Evolutionary conservation across 129 eudicot genomes (phyloP).

Genomic region (Lactuca sativa): DNA sequence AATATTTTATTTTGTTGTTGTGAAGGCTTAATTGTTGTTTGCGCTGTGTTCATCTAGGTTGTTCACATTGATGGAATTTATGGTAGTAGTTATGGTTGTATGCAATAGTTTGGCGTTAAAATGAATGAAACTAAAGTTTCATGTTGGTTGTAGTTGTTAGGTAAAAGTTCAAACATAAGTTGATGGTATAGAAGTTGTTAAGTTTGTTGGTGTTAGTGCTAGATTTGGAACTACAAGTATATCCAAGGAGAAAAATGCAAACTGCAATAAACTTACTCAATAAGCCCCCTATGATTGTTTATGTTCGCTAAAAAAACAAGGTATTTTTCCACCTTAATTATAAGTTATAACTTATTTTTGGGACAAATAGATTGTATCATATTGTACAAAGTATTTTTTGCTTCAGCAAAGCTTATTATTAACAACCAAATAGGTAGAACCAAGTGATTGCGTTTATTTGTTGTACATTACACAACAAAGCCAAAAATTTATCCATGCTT

Average conservation of each 20-base stretch:
- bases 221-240: slow-evolving; percentile 74
- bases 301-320: slow-evolving; percentile 59
- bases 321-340: slow-evolving; percentile 10
- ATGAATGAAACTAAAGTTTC: slow-evolving; percentile 1
- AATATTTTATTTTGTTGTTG: too few species aligned
- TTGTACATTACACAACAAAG: neutral
- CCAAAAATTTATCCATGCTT: neutral
- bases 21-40: too few species aligned
- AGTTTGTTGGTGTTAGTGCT: slow-evolving; percentile 87
- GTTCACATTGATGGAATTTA: too few species aligned
- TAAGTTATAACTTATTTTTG: too few species aligned
- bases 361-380: neutral
- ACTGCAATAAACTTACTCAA: slow-evolving; percentile 52
- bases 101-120: slow-evolving; percentile 6
- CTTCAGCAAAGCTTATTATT: slow-evolving; percentile 83
- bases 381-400: slow-evolving; percentile 45
- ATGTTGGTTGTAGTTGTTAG: slow-evolving; percentile 22
- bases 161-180: slow-evolving; percentile 91
- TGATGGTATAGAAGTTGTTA: slow-evolving; percentile 56
- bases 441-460: neutral
- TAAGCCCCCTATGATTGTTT: slow-evolving; percentile 86
- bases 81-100: neutral
- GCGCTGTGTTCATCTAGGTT: too few species aligned
- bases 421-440: slow-evolving; percentile 55
- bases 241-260: slow-evolving; percentile 83